Percentiles rank a stretch among this genome's conserved stretches.
phyloP scores from a whole-genome alignment of 2,329 filamentous ascomycete genomes.

The Saccharata proteae region DNA sequence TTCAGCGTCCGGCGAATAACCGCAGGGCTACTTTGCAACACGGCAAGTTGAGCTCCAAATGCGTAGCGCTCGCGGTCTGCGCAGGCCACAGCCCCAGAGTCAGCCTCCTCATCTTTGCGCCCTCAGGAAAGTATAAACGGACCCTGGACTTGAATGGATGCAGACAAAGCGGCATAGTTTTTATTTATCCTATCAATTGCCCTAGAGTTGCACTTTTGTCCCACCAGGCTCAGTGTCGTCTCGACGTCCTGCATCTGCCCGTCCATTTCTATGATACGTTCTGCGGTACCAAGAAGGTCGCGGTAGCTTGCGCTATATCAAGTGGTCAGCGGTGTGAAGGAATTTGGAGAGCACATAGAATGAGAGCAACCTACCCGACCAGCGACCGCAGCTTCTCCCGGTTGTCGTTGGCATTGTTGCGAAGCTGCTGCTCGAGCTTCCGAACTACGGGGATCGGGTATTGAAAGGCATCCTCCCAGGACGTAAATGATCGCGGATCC shows the following conservation, averaged over 20 bases:
- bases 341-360: neutral
- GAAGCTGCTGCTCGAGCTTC: constrained; percentile 52
- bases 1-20: constrained; percentile 43
- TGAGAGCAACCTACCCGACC: constrained; percentile 41
- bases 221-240: constrained; percentile 57
- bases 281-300: constrained; percentile 80
- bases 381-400: constrained; percentile 53
- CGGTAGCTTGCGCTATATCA: constrained; percentile 57
- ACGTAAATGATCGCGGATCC: constrained; percentile 43
- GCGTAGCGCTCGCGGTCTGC: constrained; percentile 32
- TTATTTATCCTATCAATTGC: constrained; percentile 53
- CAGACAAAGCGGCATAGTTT: constrained; percentile 44
- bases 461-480: constrained; percentile 58
- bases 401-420: constrained; percentile 49
- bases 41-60: constrained; percentile 44
- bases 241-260: constrained; percentile 64
- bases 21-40: constrained; percentile 44
- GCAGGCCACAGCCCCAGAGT: constrained; percentile 2
- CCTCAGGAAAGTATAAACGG: constrained; percentile 18
- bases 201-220: constrained; percentile 62
- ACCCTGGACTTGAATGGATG: constrained; percentile 27
- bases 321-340: constrained; percentile 9
- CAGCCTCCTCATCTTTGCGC: too few relatives aligned
- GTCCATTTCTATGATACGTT: constrained; percentile 88
- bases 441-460: constrained; percentile 51